Evolutionary conservation across 352 stramenopile genomes (phyloP), one percentile per base, ranked within the genome.

Genomic region (Peronospora belbahrii): DNA sequence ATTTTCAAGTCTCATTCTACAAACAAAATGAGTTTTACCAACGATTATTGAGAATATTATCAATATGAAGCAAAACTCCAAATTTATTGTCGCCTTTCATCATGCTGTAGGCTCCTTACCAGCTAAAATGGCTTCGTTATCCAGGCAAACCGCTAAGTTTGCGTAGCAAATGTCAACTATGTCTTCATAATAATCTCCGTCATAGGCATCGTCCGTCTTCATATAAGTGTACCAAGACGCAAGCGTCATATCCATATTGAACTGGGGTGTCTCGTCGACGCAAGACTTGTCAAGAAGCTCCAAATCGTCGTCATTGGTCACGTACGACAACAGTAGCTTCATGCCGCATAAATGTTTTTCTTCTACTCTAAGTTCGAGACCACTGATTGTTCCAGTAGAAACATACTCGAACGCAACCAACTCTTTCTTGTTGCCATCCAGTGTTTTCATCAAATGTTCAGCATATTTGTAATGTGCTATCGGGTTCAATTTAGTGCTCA

Each of bases 401-500:
- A 67, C 65, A 22, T 66, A 59, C 4, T 77, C 46, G 25, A 85
- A 85, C 6, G 59, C 62, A 13, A 85, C 39, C 1, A 81, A 39
- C 14, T 65, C 40, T 36, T 80, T 81, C 5, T 55, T 48, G 3
- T 54, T 35, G 2, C 61, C 65, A 1, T 73, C 20, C 0, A 81
- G 45, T 0, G 42, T 54, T 3, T 57, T 30, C 1, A 67, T 44
- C n/a, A 82, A 52, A n/a, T 56, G 59, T 15, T 67, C 34, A 9
- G 70, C 70, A 20, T 74, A 81, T 47, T 79, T 79, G 52, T 78
- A 48, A 2, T 60, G 67, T 8, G 68, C 82, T 39, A 80, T 59
- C 2, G 70, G 52, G 13, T 81, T 65, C 37, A 83, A 30, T 42
- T 74, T 76, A 25, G 59, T 52, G 42, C 64, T 82, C 19, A 85